Percentiles rank a stretch among this genome's conserved stretches.
These are phyloP conservation scores for Penicillium thymicola DNA, from an alignment of 2,329 filamentous ascomycete species.

Conservation along the genomic window DNA sequence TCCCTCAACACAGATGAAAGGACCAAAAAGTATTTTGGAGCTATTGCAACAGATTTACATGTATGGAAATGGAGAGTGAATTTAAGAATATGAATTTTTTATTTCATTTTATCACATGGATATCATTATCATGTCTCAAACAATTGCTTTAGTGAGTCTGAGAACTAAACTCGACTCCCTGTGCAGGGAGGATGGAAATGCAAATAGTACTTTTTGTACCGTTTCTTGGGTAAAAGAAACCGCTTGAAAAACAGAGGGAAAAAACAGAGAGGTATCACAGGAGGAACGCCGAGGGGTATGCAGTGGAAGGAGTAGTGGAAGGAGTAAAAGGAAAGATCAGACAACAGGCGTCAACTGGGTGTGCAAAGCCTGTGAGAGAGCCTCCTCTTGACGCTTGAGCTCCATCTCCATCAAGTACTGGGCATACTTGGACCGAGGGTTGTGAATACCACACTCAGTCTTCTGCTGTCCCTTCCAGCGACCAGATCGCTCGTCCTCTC, in stretches of 20 bases:
- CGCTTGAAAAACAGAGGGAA: slow-evolving; percentile 9
- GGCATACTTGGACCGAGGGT: slow-evolving; percentile 90
- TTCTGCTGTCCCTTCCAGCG: slow-evolving; percentile 96
- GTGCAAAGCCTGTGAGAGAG: slow-evolving; percentile 46
- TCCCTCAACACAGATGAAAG: background rate
- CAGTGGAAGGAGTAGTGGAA: slow-evolving; percentile 10
- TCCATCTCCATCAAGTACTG: slow-evolving; percentile 76
- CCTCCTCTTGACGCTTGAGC: slow-evolving; percentile 61
- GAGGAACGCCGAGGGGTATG: slow-evolving; percentile 21
- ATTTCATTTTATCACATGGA: background rate
- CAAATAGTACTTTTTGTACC: slow-evolving; percentile 1
- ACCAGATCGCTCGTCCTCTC: slow-evolving; percentile 92
- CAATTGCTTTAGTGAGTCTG: background rate
- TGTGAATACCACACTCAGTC: slow-evolving; percentile 98
- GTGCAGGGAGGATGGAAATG: background rate
- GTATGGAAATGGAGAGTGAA: background rate
- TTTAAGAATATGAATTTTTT: background rate
- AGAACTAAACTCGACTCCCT: slow-evolving; percentile 2
- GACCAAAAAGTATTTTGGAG: background rate
- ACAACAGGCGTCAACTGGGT: slow-evolving; percentile 29
- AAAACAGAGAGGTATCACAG: slow-evolving; percentile 20
- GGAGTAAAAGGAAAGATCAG: slow-evolving; percentile 16
- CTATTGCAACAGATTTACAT: background rate
- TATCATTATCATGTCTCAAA: slow-evolving; percentile 20
- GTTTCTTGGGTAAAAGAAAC: background rate